Conservation (phyloP, 768 basidiomycete genomes). For the Boletus pseudopeckii region DNA sequence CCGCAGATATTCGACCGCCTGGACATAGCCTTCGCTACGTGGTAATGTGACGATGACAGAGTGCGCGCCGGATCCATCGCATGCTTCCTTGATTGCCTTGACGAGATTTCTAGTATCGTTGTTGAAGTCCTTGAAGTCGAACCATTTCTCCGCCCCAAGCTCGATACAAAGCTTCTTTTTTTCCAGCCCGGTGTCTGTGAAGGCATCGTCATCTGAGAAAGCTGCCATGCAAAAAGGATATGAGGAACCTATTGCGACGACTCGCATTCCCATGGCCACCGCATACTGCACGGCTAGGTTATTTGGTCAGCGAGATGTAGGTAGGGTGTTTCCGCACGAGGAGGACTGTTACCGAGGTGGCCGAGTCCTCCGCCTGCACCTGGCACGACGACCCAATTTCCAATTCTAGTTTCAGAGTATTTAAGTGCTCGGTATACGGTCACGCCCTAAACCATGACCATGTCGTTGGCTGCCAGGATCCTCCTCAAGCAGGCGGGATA, state of each 20-base stretch:
- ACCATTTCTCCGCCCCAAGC: slow-evolving; percentile 72
- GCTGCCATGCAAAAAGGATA: too few relatives aligned
- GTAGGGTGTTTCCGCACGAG: too few relatives aligned
- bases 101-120: slow-evolving; percentile 37
- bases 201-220: neutral
- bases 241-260: slow-evolving; percentile 63
- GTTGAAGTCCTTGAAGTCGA: slow-evolving; percentile 62
- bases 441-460: slow-evolving; percentile 47
- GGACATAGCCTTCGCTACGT: slow-evolving; percentile 37
- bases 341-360: slow-evolving; percentile 53
- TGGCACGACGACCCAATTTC: slow-evolving; percentile 74
- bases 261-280: slow-evolving; percentile 68
- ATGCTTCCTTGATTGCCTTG: slow-evolving; percentile 56
- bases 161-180: slow-evolving; percentile 59
- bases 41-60: slow-evolving; percentile 62
- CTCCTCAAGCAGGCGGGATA: too few relatives aligned
- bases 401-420: slow-evolving; percentile 56
- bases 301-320: neutral
- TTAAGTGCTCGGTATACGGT: slow-evolving; percentile 88
- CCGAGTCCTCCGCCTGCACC: slow-evolving; percentile 84
- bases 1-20: slow-evolving; percentile 75
- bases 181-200: slow-evolving; percentile 65
- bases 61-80: slow-evolving; percentile 72
- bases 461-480: neutral
- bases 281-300: slow-evolving; percentile 78